These are phyloP conservation scores for Xylaria sp. DNA, from an alignment of 2,329 filamentous ascomycete genomes.

Conservation along the genomic window DNA sequence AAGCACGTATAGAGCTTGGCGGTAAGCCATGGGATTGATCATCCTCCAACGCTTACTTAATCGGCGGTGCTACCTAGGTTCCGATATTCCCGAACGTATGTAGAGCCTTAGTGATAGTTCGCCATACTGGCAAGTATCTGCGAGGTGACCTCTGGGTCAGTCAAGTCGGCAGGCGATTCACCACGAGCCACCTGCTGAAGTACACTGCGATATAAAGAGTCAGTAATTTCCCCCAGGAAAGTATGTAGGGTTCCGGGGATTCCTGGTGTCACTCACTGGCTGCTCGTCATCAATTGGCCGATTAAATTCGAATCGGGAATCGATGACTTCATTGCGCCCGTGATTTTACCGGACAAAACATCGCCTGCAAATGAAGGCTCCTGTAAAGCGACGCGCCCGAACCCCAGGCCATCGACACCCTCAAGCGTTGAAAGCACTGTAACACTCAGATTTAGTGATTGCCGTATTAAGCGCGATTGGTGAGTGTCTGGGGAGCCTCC, in stretches of 20 bases:
- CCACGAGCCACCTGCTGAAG: conserved; percentile 8
- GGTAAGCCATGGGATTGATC: neutral
- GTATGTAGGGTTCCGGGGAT: neutral
- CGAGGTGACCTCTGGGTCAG: conserved; percentile 16
- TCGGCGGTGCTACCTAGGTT: neutral
- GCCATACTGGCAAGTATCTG: neutral
- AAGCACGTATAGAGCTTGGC: neutral
- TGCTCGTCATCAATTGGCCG: conserved; percentile 39
- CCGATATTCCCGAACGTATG: neutral
- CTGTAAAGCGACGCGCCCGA: conserved; percentile 57
- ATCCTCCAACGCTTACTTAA: too few relatives aligned
- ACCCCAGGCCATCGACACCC: conserved; percentile 60
- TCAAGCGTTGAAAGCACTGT: conserved; percentile 56
- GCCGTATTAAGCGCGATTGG: neutral
- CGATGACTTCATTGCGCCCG: conserved; percentile 53
- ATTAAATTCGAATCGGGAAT: conserved; percentile 55
- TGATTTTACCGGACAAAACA: conserved; percentile 52
- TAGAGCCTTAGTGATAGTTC: neutral
- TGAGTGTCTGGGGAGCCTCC: neutral
- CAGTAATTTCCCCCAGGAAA: neutral
- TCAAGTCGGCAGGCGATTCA: conserved; percentile 17
- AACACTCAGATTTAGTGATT: neutral
- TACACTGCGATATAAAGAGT: neutral
- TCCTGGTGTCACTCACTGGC: neutral
- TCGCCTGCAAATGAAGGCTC: conserved; percentile 52